Conservation (phyloP, 352 stramenopile genomes). For the Blastocystis sp. region DNA sequence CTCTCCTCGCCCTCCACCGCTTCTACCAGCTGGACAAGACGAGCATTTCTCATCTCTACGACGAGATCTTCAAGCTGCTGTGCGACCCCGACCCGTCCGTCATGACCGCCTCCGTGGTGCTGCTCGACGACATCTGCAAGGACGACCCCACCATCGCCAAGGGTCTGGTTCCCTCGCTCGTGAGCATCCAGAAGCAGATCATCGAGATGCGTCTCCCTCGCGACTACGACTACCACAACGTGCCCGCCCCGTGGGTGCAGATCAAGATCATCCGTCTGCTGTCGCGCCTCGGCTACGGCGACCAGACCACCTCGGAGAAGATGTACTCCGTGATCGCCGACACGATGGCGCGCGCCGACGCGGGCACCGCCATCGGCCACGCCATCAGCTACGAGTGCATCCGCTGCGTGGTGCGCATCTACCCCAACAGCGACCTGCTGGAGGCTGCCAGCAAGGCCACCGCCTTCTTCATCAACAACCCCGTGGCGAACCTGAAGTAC, state of each 20-base stretch:
- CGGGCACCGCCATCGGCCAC: slow-evolving; percentile 98
- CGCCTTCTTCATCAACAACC: slow-evolving; percentile 90
- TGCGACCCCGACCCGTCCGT: slow-evolving; percentile 98
- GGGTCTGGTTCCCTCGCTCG: slow-evolving; percentile 96
- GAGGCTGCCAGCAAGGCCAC: slow-evolving; percentile 88
- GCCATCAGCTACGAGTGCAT: slow-evolving; percentile 99
- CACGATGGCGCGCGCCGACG: slow-evolving; percentile 96
- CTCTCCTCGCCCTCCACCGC: slow-evolving; percentile 94
- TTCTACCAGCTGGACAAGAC: slow-evolving; percentile 97
- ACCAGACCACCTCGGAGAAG: slow-evolving; percentile 90
- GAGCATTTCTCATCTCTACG: slow-evolving; percentile 84
- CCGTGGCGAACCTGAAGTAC: slow-evolving; percentile 96
- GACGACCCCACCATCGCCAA: slow-evolving; percentile 91
- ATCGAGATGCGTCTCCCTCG: slow-evolving; percentile 94
- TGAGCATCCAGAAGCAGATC: slow-evolving; percentile 99
- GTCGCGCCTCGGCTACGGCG: slow-evolving; percentile 89
- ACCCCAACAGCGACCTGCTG: slow-evolving; percentile 95
- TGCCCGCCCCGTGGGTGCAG: slow-evolving; percentile 99
- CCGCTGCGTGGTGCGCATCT: slow-evolving; percentile 96
- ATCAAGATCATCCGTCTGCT: slow-evolving; percentile 95
- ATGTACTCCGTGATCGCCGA: slow-evolving; percentile 99
- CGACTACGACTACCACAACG: slow-evolving; percentile 99
- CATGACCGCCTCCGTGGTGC: slow-evolving; percentile 93
- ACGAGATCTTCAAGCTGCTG: slow-evolving; percentile 90
- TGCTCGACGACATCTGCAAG: slow-evolving; percentile 89